phyloP scores from a whole-genome alignment of 2,329 filamentous ascomycete genomes.

The Talaromyces sp. region DNA sequence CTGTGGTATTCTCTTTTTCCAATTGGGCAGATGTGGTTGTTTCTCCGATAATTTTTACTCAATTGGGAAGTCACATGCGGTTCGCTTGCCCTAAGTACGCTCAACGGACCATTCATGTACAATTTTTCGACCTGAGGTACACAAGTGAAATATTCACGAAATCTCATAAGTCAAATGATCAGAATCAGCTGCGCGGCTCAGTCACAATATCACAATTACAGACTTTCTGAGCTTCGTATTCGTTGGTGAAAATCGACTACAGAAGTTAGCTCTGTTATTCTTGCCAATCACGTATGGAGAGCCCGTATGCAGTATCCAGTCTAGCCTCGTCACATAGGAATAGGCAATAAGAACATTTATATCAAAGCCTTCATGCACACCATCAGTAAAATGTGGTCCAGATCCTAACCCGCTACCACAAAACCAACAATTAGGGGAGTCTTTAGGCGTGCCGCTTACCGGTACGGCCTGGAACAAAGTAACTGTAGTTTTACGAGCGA shows the following conservation, averaged over 20 bases:
- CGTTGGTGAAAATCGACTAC: not conserved
- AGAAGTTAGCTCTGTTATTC: not conserved
- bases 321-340: not conserved
- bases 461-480: not conserved
- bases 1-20: not conserved
- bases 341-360: not conserved
- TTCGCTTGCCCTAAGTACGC: not conserved
- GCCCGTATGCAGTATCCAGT: not conserved
- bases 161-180: not conserved
- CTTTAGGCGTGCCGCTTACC: not conserved
- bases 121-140: not conserved
- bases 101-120: not conserved
- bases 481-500: not conserved
- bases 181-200: not conserved
- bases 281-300: not conserved
- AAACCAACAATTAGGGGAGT: not conserved
- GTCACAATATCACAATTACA: not conserved
- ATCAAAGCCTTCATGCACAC: not conserved
- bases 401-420: not conserved
- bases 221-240: not conserved
- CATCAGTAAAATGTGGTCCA: not conserved
- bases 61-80: not conserved
- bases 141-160: not conserved
- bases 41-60: not conserved
- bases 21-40: not conserved